Evolutionary conservation across 371 early-diverging fungal species (phyloP), one percentile per base, ranked within the genome.

Genomic region (Dinochytrium kinnereticum): DNA sequence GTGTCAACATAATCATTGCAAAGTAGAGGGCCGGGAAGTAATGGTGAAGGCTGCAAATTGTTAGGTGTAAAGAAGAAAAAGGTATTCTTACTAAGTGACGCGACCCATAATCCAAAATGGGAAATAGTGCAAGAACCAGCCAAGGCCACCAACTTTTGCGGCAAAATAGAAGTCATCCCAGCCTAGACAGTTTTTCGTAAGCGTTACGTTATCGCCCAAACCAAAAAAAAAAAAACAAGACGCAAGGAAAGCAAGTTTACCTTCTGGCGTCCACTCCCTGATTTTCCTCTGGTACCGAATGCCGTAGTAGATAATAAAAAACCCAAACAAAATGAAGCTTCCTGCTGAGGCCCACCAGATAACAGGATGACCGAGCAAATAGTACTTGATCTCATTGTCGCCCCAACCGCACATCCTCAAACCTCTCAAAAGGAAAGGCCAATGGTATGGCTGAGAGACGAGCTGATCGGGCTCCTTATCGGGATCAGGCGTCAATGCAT

Each of bases 11-110:
- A 49, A 98, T 82, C 64, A 96, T 90, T 38, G 92, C 90, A 84
- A 99, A 99, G 84, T 98, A 98, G 38, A 99, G 85, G 0, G 99
- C 96, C 0, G 99, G 99, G 85, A 97, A 98, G 84, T 99, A 99
- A 81, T 99, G 99, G 80, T 99, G 99, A 51, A 98, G 85, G 66
- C 89, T 89, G 37, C 39, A 61, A 17, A 19, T 24, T 39, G n/a
- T 21, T 15, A 68, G 49, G 15, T 7, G 39, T 0, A 50, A 40
- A 73, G 69, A 55, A 24, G 34, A n/a, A 2, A 15, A 51, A 34
- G n/a, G 10, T 28, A 49, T 51, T 1, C 80, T 75, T 72, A 83
- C 76, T 97, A 98, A 0, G 94, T 93, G 51, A 99, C 99, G 59
- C 99, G 93, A 15, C 96, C 97, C 95, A 99, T 97, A 61, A 98